Base-by-base conservation (phyloP, 2,329 filamentous ascomycete genomes). In the Cucurbitaria berberidis region DNA sequence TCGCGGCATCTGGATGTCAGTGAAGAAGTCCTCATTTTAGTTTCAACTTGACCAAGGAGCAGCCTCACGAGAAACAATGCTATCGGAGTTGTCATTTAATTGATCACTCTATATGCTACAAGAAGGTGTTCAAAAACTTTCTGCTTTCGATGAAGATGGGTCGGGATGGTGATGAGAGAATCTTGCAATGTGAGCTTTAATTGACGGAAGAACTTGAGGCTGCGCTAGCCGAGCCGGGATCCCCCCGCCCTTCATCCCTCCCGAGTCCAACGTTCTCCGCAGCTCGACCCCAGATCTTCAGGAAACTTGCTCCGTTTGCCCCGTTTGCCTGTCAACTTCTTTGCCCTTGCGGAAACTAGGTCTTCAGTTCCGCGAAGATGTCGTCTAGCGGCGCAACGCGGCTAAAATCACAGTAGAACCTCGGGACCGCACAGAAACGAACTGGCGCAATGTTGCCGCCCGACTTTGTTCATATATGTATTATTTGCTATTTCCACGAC, bases 181-280 rank as follows among this genome's bases (percentile, higher is more conserved):
- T 36, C 15, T 15, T 15, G 13, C 9, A 22, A 21, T 39, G 15
- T 21, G 34, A 21, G 8, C 10, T 26, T 32, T 64, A 54, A 68
- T 68, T 68, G 65, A 62, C 54, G 65, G 65, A 67, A 68, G 62
- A 68, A 63, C 51, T 60, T 44, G 57, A 59, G 52, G 59, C 60
- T 59, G 59, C 57, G 47, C 58, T 63, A 66, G 43, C 50, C 55
- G 30, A 46, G 34, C 29, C 48, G 26, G 49, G 15, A 26, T 18
- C 45, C 42, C 54, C 49, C 59, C 53, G 46, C 48, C 41, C 39
- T 56, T 45, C 48, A 48, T 38, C 34, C 45, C 46, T 51, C 45
- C 40, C 48, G 29, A 51, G 35, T 46, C 45, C 30, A 53, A 49
- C 47, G 47, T 45, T 46, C 55, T 59, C 61, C 54, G 56, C 61